Conservation (phyloP, 1,284 basidiomycete species). For the Cerrena zonata region DNA sequence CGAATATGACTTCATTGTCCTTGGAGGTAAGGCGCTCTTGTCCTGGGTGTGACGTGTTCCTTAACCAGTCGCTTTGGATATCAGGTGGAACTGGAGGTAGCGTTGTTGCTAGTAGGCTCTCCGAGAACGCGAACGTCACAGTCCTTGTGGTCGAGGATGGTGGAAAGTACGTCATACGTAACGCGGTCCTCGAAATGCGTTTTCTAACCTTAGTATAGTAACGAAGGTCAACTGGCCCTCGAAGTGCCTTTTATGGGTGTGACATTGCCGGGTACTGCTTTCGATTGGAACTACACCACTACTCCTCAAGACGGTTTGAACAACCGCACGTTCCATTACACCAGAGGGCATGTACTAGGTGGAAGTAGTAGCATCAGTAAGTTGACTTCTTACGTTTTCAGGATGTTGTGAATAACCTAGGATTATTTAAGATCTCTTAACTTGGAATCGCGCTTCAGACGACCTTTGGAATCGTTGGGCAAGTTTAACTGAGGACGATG, state of each 20-base stretch:
- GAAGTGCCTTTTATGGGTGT: slow-evolving; percentile 9
- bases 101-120: slow-evolving; percentile 30
- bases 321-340: slow-evolving; percentile 21
- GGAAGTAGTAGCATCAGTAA: slow-evolving; percentile 24
- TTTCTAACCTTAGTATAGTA: neutral
- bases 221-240: slow-evolving; percentile 1
- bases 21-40: slow-evolving; percentile 25
- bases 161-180: slow-evolving; percentile 7
- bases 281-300: slow-evolving; percentile 22
- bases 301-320: slow-evolving; percentile 19
- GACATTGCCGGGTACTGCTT: slow-evolving; percentile 5
- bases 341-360: slow-evolving; percentile 22
- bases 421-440: slow-evolving; percentile 20
- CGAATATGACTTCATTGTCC: slow-evolving; percentile 24
- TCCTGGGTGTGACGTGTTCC: too few species aligned
- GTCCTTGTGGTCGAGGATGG: slow-evolving; percentile 31
- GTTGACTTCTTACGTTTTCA: neutral
- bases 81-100: slow-evolving; percentile 32
- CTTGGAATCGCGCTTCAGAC: slow-evolving; percentile 20
- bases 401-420: neutral
- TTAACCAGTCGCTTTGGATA: too few species aligned
- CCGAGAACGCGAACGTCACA: slow-evolving; percentile 22
- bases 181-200: too few species aligned
- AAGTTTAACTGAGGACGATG: slow-evolving; percentile 23
- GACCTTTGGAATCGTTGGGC: slow-evolving; percentile 27